Base-by-base conservation (phyloP, 2,329 filamentous ascomycete species). In the Huntiella abstrusa region DNA sequence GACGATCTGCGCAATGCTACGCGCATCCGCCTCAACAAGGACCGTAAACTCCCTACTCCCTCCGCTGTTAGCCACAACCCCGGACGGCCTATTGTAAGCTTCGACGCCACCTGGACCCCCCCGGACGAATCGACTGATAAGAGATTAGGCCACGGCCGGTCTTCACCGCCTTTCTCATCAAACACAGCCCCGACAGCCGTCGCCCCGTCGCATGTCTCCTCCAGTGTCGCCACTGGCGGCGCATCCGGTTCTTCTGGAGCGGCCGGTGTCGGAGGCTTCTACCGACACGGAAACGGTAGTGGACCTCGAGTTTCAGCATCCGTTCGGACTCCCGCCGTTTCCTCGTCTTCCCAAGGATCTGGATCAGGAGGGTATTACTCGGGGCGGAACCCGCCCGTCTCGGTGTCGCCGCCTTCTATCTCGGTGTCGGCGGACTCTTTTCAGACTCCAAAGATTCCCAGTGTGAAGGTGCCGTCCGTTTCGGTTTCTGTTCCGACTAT, bases 71-170 rank as follows among this genome's bases (percentile, higher is more conserved):
- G 86, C 65, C 82, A 95, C 65, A 82, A 73, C 58, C 81, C 83
- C 55, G 85, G 85, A 55, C 77, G 88, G 59, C 88, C 88, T 52
- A 96, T 96, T 68, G 88, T 96, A 70, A 96, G 88, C 71, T 96
- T 96, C 70, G 75, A 93, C 64, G 74, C 74, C 57, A 74, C 80
- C 59, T 94, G 84, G 78, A 81, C 77, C 68, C 73, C 77, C 58
- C 74, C 73, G 59, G 77, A 82, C 59, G 68, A 73, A 67, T 68
- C 67, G 62, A 70, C 81, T 70, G 80, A 85, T 75, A 63, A 74
- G 66, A 81, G 54, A 56, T 59, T 61, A 65, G 49, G 42, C 45
- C 45, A 46, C 38, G 45, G 36, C 48, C 41, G 48, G 48, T 40
- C 41, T 41, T 41, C 48, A 45, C 48, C 48, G 48, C 40, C 48